Conservation (phyloP, 768 basidiomycete species). For the Psilocybe cubensis region DNA sequence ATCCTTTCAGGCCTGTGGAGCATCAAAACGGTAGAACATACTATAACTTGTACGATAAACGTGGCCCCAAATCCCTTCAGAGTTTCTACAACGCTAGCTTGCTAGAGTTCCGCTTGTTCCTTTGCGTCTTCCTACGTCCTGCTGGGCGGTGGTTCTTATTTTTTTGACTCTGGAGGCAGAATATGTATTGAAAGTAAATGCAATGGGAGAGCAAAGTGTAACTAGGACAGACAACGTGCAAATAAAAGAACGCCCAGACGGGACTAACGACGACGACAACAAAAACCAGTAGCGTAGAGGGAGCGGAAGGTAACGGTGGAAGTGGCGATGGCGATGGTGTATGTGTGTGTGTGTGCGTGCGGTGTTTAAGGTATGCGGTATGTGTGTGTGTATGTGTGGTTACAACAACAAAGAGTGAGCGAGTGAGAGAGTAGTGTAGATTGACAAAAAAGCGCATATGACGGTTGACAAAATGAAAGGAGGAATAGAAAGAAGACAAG, state of each 20-base stretch:
- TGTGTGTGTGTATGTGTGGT: neutral
- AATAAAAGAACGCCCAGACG: neutral
- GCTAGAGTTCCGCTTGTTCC: too few species aligned
- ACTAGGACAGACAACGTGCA: neutral
- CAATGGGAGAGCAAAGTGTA: slow-evolving; percentile 5
- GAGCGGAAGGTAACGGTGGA: neutral
- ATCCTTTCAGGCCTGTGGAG: too few species aligned
- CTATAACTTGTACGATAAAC: too few species aligned
- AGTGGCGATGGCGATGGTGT: too few species aligned
- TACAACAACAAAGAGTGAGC: neutral
- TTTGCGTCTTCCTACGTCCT: too few species aligned
- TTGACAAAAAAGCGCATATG: neutral
- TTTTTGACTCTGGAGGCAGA: too few species aligned
- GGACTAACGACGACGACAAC: neutral
- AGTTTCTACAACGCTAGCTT: too few species aligned
- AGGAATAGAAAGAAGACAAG: slow-evolving; percentile 7
- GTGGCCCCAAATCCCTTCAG: too few species aligned
- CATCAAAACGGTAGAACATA: too few species aligned
- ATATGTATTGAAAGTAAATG: neutral
- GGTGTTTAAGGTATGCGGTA: too few species aligned
- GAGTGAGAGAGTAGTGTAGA: neutral
- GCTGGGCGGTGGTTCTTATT: too few species aligned
- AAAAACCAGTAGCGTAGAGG: slow-evolving; percentile 1
- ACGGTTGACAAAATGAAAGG: slow-evolving; percentile 2
- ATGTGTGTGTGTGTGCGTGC: too few species aligned